Evolutionary conservation across 2,329 filamentous ascomycete genomes (phyloP).

Genomic region (Amesomyces nigricolor): DNA sequence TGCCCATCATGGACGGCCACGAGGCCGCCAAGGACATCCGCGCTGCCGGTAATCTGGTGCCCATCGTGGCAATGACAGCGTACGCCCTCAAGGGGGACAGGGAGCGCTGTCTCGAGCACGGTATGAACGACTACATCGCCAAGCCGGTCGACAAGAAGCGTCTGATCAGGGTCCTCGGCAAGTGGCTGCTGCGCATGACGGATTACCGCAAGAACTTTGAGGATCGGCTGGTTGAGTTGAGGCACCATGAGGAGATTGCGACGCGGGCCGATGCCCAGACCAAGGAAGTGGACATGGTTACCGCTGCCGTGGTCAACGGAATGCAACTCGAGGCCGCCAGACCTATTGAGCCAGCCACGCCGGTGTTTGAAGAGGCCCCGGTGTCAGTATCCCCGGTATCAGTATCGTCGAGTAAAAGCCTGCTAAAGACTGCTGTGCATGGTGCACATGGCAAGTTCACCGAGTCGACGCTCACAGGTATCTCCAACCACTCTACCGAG

Average conservation of each 20-base stretch:
- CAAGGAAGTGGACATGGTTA: not conserved
- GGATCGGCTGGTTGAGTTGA: slow-evolving; percentile 5
- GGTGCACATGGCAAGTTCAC: too few relatives aligned
- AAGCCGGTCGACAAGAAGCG: slow-evolving; percentile 29
- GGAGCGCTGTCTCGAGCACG: slow-evolving; percentile 47
- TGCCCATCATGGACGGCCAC: slow-evolving; percentile 54
- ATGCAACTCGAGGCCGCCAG: too few relatives aligned
- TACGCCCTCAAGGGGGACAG: slow-evolving; percentile 52
- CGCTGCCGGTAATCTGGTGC: slow-evolving; percentile 29
- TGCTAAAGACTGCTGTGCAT: too few relatives aligned
- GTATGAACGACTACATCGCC: slow-evolving; percentile 52
- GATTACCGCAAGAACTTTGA: slow-evolving; percentile 18
- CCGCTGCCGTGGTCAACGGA: not conserved
- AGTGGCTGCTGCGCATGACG: slow-evolving; percentile 14
- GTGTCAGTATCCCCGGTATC: too few relatives aligned
- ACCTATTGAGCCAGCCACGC: too few relatives aligned
- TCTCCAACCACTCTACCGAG: too few relatives aligned
- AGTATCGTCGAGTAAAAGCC: too few relatives aligned
- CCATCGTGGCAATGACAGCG: slow-evolving; percentile 48
- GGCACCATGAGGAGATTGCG: not conserved
- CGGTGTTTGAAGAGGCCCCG: too few relatives aligned
- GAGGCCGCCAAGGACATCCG: slow-evolving; percentile 47
- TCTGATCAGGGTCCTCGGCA: slow-evolving; percentile 17
- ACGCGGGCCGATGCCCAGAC: not conserved
- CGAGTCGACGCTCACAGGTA: too few relatives aligned